Base-by-base conservation (phyloP, 306 rosid species). In the Chamaecrista fasciculata region DNA sequence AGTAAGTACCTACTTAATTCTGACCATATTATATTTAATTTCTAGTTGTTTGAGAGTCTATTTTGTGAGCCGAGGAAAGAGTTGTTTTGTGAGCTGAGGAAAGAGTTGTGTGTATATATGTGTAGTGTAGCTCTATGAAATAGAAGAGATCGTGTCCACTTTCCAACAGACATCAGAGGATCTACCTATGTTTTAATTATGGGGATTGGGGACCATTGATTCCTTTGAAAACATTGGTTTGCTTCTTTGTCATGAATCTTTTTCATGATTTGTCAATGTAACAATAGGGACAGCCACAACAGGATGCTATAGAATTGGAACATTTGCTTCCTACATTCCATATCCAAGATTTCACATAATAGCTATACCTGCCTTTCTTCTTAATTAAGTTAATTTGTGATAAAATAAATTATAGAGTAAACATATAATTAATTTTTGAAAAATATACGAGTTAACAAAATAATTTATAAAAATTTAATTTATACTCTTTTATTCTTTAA, bases 151-250 rank as follows among this genome's bases (percentile, higher is more conserved):
- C n/a, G 34, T 51, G 58, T 50, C 48, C 77, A 58, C 72, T 68
- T 29, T 62, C 67, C 65, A 65, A 76, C 72, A 71, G 69, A 76
- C 69, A 76, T 76, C 69, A 37, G 62, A 53, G 29, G 65, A 72
- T 68, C 39, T 67, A 31, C 15, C 20, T 21, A 68, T 67, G 67
- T 75, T 80, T 80, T 44, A 51, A 50, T 58, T 24, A 37, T 19
- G 75, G 75, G 71, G 66, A 71, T 76, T 19, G 75, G 75, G 71
- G 66, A 71, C 78, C 79, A 80, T 71, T 53, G 23, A 51, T 60
- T 76, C 52, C 60, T 71, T 51, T 5, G 11, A 70, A 70, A 59
- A 51, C 49, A 33, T 9, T 50, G 28, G 10, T 7, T 26, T 47
- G 42, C 39, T 10, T 53, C 63, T 70, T 49, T 36, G 18, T 12